Base-by-base conservation (phyloP, 2,329 filamentous ascomycete species). In the Dactylonectria macrodidyma region DNA sequence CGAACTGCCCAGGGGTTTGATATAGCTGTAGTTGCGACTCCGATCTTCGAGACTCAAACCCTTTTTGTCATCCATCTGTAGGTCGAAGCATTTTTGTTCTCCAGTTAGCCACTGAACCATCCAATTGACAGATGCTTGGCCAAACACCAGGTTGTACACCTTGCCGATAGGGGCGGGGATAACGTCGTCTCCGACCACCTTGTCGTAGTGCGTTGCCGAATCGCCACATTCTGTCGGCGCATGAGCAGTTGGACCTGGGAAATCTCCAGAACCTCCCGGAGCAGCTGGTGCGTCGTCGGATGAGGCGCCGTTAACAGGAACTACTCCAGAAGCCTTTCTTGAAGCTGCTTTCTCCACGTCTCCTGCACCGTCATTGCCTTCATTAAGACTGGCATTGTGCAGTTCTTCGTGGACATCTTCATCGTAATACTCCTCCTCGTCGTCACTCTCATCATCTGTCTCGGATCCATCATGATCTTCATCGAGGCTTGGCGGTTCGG, bases 121-220 rank as follows among this genome's bases (percentile, higher is more conserved):
- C 82, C 95, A 99, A 0, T 87, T 84, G 5, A 90, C 88, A 1
- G 95, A 98, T 2, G 87, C 88, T 2, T 93, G 89, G 0, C 97
- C 96, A 76, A 98, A 99, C 73, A 97, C 88, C 64, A 97, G 83
- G 69, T 90, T 92, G 80, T 97, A 99, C 34, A 98, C 90, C 78
- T 97, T 97, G 60, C 96, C 96, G 1, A 99, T 84, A 0, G 96
- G 96, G 2, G 95, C 96, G 0, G 92, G 88, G 57, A 99, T 92
- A 4, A 92, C 84, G 50, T 97, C 95, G 79, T 99, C 95, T 54
- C 92, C 95, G 47, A 98, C 85, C 2, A 93, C 82, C 77, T 92
- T 95, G 69, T 98, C 93, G 76, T 94, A 98, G 79, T 98, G 96
- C 10, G 89, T 88, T 41, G 89, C 89, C 5, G 85, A 81, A 76